A percentile compares a stretch with the other conserved stretches of the same genome.
Evolutionary conservation across 1,139 yeast genomes (phyloP).

Genomic region (Candida sojae): DNA sequence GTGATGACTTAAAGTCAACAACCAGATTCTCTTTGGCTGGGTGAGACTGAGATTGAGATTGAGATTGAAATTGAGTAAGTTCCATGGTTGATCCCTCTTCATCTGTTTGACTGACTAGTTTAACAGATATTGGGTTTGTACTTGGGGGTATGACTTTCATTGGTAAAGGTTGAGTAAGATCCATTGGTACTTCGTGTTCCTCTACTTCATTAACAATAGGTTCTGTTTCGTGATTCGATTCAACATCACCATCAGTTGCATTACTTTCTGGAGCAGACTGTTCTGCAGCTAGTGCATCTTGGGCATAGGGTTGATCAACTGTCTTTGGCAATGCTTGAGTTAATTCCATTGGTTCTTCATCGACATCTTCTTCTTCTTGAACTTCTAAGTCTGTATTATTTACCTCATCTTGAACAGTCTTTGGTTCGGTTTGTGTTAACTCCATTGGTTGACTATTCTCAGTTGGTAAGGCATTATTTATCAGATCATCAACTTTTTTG

Average conservation of each 20-base stretch:
- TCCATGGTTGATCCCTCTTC: neutral
- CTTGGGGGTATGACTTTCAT: neutral
- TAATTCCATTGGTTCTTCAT: conserved; percentile 5
- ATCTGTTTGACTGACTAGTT: neutral
- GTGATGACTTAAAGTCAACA: neutral
- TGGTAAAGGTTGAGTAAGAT: conserved; percentile 1
- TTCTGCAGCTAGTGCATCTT: too few species aligned
- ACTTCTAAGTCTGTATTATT: too few species aligned
- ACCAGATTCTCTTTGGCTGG: neutral
- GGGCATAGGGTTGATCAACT: neutral
- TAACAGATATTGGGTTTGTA: neutral
- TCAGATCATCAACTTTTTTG: neutral
- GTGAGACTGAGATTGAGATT: neutral
- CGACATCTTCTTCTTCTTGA: neutral
- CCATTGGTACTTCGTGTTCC: neutral
- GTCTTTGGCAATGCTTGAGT: neutral
- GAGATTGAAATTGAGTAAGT: neutral
- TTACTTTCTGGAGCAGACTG: neutral
- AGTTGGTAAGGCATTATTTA: neutral
- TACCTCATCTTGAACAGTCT: neutral
- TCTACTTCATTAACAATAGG: too few species aligned
- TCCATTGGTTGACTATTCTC: conserved; percentile 14
- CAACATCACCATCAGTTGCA: neutral
- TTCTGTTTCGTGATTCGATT: too few species aligned
- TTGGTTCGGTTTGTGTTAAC: conserved; percentile 13